Evolutionary conservation across 2,329 filamentous ascomycete species (phyloP), one percentile per base, ranked within the genome.

Genomic region (Didymellaceae sp.): DNA sequence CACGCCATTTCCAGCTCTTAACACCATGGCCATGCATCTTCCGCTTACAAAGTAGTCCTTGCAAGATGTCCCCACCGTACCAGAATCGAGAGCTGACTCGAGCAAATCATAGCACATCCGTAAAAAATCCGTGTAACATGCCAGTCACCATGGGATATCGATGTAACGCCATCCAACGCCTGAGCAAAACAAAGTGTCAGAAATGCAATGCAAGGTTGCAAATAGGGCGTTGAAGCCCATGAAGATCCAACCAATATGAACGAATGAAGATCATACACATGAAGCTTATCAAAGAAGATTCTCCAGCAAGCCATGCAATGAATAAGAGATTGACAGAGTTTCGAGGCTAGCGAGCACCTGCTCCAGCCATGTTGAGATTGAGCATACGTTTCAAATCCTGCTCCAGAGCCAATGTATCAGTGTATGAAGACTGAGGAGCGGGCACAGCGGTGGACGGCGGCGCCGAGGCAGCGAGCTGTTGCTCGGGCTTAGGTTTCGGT

Each of bases 311-410:
- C 60, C 58, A 65, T 63, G 66, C 63, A 65, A 48, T 46, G 63
- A 51, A 66, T 38, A 47, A 58, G 55, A 34, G 40, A 52, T 32
- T 14, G 41, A 22, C 17, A 42, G 52, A 44, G 49, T 46, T 41
- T 40, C 46, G 52, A 42, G 41, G 42, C 44, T 66, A 70, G 42
- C 57, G 59, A 34, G 63, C 63, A 48, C 62, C 55, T 30, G 63
- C 59, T 26, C 59, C 64, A 18, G 59, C 39, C 25, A 58, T 38
- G 24, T 62, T 62, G 20, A 72, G 50, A 46, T 72, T 72, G 41
- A 72, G 67, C 58, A 72, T 54, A 21, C 68, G 68, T 57, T 71
- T 72, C 38, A 72, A 58, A 47, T 72, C 62, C 58, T 71, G 63
- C 58, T 71, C 69, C 45, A 72, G 54, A 55, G 67, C 56, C 47